Base-by-base conservation (phyloP, 2,329 filamentous ascomycete genomes). In the Ophiostoma himal-ulmi region DNA sequence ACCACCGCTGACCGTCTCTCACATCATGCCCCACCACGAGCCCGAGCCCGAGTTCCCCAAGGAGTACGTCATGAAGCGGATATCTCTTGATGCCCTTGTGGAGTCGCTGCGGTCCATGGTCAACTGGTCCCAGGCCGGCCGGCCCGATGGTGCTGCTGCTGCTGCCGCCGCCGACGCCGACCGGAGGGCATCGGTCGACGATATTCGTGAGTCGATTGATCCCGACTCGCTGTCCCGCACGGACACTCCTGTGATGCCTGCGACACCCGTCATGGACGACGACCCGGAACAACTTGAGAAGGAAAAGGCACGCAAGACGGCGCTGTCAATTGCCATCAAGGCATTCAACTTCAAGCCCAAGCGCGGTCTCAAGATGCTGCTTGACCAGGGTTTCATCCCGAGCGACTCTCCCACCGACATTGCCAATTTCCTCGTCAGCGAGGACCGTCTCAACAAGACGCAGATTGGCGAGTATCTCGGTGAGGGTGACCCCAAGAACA, bases 331-430 rank as follows among this genome's bases (percentile, higher is more conserved):
- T 75, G 94, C 91, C 1, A 91, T 97, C 70, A 88, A 90, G 68
- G 91, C 93, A 73, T 99, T 99, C 84, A 99, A 99, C 78, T 97
- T 94, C 83, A 99, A 99, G 79, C 93, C 96, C 0, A 99, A 99
- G 80, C 88, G 91, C 71, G 96, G 95, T 6, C 87, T 99, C 77
- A 97, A 97, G 78, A 81, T 91, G 20, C 81, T 99, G 22, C 78
- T 98, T 14, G 86, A 91, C 36, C 91, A 96, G 73, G 92, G 93
- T 0, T 97, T 99, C 78, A 97, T 99, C 71, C 81, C 86, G 1
- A 94, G 91, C 70, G 87, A 94, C 69, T 86, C 84, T 7, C 90
- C 95, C 0, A 83, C 90, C 71, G 93, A 97, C 74, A 92, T 99
- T 76, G 95, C 94, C 20, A 84, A 80, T 22, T 99, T 99, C 78